These are phyloP conservation scores for Agrocybe praecox DNA, from an alignment of 768 basidiomycete genomes.

Conservation along the genomic window DNA sequence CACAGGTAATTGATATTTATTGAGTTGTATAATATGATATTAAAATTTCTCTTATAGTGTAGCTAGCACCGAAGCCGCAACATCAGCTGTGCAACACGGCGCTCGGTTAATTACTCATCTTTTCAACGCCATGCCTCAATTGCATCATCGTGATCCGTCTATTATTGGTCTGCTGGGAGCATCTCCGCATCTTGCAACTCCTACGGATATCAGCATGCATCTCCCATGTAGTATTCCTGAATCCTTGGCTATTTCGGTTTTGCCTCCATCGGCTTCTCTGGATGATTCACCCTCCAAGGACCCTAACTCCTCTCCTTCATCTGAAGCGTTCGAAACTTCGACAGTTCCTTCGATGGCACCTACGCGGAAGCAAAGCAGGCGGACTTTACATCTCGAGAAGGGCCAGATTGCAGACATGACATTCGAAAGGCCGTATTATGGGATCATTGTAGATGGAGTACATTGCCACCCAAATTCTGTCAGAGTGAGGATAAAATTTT, in stretches of 20 bases:
- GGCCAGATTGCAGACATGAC: conserved; percentile 54
- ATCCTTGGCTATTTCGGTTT: conserved; percentile 8
- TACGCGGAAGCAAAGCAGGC: conserved; percentile 26
- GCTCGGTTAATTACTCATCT: conserved; percentile 89
- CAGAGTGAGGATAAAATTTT: conserved; percentile 50
- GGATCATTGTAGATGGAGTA: conserved; percentile 88
- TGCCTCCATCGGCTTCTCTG: conserved; percentile 1
- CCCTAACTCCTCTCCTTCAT: conserved; percentile 1
- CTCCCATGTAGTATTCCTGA: conserved; percentile 18
- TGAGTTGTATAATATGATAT: background rate
- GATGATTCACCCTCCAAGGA: background rate
- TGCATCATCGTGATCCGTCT: conserved; percentile 89
- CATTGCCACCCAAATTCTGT: conserved; percentile 93
- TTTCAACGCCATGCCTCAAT: conserved; percentile 92
- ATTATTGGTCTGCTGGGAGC: conserved; percentile 88
- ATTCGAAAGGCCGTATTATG: conserved; percentile 78
- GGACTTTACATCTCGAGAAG: conserved; percentile 46
- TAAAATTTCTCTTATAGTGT: conserved; percentile 43
- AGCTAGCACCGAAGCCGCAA: conserved; percentile 75
- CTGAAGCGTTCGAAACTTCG: conserved; percentile 16
- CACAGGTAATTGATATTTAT: conserved; percentile 61
- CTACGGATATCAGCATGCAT: conserved; percentile 13
- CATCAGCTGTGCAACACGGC: conserved; percentile 68
- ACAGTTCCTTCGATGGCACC: conserved; percentile 19
- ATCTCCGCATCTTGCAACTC: conserved; percentile 59